phyloP scores from a whole-genome alignment of 2,329 filamentous ascomycete genomes.

The Cytospora piceicola region DNA sequence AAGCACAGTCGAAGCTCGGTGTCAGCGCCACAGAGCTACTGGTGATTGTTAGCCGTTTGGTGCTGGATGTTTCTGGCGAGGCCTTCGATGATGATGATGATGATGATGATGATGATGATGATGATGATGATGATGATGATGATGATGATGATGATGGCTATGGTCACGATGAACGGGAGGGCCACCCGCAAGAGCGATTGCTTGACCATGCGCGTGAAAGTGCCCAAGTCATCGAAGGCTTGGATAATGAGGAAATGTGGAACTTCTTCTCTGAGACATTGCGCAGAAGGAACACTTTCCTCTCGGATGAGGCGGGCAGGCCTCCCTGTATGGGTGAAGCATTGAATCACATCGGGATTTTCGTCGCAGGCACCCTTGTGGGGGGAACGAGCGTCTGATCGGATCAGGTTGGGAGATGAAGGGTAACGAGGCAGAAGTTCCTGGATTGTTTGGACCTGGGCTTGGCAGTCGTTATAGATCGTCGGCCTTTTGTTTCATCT shows the following conservation, averaged over 20 bases:
- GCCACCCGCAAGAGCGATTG: neutral
- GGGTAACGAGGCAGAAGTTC: neutral
- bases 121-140: neutral
- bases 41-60: neutral
- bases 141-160: neutral
- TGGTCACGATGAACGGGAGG: neutral
- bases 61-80: neutral
- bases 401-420: neutral
- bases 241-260: neutral
- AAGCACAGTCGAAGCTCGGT: neutral
- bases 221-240: neutral
- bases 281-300: neutral
- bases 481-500: neutral
- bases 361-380: neutral
- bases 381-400: neutral
- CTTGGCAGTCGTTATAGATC: neutral
- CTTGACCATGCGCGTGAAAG: neutral
- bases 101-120: neutral
- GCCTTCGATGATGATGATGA: neutral
- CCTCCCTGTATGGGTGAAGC: neutral
- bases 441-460: neutral
- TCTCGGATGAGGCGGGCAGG: neutral
- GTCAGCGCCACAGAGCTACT: neutral
- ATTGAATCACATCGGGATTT: neutral
- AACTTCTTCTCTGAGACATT: neutral